Percentiles rank a stretch among this genome's conserved stretches.
These are phyloP conservation scores for Backusella circina DNA, from an alignment of 192 early-diverging fungal genomes.

Conservation along the genomic window DNA sequence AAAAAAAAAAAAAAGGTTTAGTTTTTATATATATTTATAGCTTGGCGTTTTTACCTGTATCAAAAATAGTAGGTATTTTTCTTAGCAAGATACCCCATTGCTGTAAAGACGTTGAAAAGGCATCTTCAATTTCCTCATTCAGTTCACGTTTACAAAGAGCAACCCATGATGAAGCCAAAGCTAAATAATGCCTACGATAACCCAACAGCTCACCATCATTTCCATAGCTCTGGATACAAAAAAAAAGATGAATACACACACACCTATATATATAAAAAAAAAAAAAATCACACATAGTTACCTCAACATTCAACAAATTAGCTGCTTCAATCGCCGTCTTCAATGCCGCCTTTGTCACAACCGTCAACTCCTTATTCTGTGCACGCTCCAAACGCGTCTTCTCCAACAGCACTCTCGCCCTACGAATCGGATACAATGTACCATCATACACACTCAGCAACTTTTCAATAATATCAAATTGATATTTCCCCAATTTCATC, in stretches of 20 bases:
- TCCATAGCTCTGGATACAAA: constrained; percentile 16
- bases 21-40: no score
- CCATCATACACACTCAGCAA: constrained; percentile 28
- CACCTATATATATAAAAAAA: neutral
- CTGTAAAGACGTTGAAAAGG: constrained; percentile 53
- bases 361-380: neutral
- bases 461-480: constrained; percentile 25
- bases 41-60: constrained; percentile 18
- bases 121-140: constrained; percentile 20
- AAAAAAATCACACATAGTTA: no score
- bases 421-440: constrained; percentile 32
- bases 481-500: constrained; percentile 10
- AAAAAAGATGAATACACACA: neutral
- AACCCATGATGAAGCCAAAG: constrained; percentile 54
- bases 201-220: constrained; percentile 35
- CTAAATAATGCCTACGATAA: constrained; percentile 53
- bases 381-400: constrained; percentile 11
- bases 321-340: constrained; percentile 22
- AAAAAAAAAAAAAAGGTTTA: no score
- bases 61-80: constrained; percentile 34
- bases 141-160: constrained; percentile 46
- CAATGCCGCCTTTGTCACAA: neutral
- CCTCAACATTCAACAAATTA: neutral
- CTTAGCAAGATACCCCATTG: constrained; percentile 57
- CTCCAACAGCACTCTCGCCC: constrained; percentile 30